Evolutionary conservation across 495 filamentous ascomycete genomes (phyloP), one percentile per base, ranked within the genome.

Genomic region (Tuber umbilicatum): DNA sequence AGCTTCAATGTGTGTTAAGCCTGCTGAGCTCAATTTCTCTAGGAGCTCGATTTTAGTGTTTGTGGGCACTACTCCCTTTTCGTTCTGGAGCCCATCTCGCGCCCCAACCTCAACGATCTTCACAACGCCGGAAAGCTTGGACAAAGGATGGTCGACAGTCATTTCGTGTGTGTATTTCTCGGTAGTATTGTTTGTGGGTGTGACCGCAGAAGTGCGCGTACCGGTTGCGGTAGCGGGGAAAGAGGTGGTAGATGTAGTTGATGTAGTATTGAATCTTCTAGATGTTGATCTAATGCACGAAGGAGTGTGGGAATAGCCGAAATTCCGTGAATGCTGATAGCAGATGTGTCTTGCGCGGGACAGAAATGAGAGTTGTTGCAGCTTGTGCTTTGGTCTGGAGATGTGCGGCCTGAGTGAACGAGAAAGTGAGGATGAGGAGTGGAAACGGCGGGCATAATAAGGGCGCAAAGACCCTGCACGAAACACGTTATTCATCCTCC

Each of bases 81-180:
- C 96, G 82, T 98, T 98, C 85, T 99, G 95, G 71, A 99, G 85
- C 64, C 95, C 95, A 86, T 99, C 95, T 77, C 95, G 89, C 42
- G 94, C 92, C 21, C 94, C 94, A 75, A 98, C 95, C 84, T 99
- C 95, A 73, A 97, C 90, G 75, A 99, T 90, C 69, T 79, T 79
- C 39, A 79, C 77, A 50, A 74, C 69, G 64, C 68, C 43, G 67
- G 70, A 69, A 43, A 43, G 67, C 3, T 70, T 71, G n/a, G 71
- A 27, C 43, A 77, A 76, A 73, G 76, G 76, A 60, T 76, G 70
- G 50, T 78, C 70, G 70, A 76, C 70, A 64, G 76, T 78, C 75
- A 74, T 77, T 12, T 40, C 39, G 55, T 64, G 55, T 27, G 55
- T 64, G 7, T 64, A 14, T 43, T 70, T 43, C 41, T 50, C 68